These are phyloP conservation scores for Fusarium solani-melongenae DNA, from an alignment of 2,329 filamentous ascomycete species.

Conservation along the genomic window DNA sequence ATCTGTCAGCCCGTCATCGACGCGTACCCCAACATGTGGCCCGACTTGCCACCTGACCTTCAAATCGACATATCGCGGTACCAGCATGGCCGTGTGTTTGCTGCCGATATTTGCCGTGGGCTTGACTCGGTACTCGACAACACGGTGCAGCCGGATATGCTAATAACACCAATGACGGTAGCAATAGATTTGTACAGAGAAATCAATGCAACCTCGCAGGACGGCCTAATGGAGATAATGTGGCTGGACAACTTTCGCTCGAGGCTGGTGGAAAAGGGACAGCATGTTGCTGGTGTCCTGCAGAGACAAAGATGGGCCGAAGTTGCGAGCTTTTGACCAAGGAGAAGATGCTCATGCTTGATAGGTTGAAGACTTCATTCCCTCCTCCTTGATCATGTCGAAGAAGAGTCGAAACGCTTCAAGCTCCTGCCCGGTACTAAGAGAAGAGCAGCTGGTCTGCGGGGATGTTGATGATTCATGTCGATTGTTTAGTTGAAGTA, in stretches of 20 bases:
- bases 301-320: conserved; percentile 55
- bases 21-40: conserved; percentile 52
- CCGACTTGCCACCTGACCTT: conserved; percentile 51
- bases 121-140: conserved; percentile 59
- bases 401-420: neutral
- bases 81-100: conserved; percentile 56
- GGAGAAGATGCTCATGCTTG: neutral
- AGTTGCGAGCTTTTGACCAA: conserved; percentile 43
- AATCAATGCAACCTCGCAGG: conserved; percentile 51
- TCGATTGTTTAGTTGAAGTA: neutral
- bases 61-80: conserved; percentile 57
- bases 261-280: conserved; percentile 53
- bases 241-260: conserved; percentile 60
- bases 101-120: conserved; percentile 61
- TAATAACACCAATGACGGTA: conserved; percentile 56
- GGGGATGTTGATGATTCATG: neutral
- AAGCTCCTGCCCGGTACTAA: neutral
- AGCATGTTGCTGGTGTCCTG: conserved; percentile 53
- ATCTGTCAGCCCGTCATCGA: conserved; percentile 58
- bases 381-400: neutral
- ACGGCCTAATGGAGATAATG: conserved; percentile 57
- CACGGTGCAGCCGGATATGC: conserved; percentile 59
- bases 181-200: conserved; percentile 56
- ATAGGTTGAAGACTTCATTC: neutral
- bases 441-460: neutral